Percentiles rank a stretch among this genome's conserved stretches.
Evolutionary conservation across 371 early-diverging fungal genomes (phyloP).

Genomic region (Chytridiales sp.): DNA sequence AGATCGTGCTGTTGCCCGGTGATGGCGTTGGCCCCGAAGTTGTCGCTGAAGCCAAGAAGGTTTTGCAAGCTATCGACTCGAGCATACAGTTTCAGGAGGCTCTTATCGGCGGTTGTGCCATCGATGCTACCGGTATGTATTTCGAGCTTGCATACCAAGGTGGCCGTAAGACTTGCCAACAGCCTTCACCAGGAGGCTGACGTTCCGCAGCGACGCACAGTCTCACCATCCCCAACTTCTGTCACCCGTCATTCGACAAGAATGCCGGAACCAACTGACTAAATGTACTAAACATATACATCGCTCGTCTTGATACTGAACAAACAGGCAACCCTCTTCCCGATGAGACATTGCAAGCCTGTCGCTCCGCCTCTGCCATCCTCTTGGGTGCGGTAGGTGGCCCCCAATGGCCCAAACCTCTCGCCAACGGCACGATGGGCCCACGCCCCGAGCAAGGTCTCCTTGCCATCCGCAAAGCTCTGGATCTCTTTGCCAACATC

Average conservation of each 20-base stretch:
- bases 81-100: slow-evolving; percentile 72
- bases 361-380: slow-evolving; percentile 81
- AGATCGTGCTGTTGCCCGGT: slow-evolving; percentile 83
- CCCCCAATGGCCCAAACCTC: slow-evolving; percentile 80
- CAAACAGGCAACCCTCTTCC: slow-evolving; percentile 81
- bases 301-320: background rate
- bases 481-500: slow-evolving; percentile 93
- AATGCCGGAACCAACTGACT: background rate
- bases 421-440: slow-evolving; percentile 52
- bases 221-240: no score
- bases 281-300: no score
- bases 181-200: no score
- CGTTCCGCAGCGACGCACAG: no score
- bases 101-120: slow-evolving; percentile 89
- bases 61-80: slow-evolving; percentile 73
- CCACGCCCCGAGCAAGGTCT: slow-evolving; percentile 95
- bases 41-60: slow-evolving; percentile 83
- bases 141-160: background rate
- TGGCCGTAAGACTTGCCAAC: no score
- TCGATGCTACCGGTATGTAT: slow-evolving; percentile 78
- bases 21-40: slow-evolving; percentile 97
- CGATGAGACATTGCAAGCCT: slow-evolving; percentile 69
- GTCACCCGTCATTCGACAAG: background rate
- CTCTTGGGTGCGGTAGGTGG: slow-evolving; percentile 97
- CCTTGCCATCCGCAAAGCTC: slow-evolving; percentile 82